Conservation (phyloP, 148 eudicot genomes). For the Heliamphora exappendiculata region DNA sequence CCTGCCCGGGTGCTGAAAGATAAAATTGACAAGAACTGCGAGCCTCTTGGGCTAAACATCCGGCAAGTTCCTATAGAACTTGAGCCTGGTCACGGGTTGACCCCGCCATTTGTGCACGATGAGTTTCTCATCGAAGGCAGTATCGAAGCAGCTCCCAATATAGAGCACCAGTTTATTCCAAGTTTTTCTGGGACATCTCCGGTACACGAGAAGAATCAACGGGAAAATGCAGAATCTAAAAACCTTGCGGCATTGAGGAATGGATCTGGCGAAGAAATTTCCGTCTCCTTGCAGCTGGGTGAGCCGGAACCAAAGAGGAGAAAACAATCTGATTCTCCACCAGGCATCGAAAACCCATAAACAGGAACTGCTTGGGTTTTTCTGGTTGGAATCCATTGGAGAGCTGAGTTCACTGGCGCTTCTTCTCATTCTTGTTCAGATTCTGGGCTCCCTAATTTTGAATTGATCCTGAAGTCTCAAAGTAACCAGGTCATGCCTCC, state of each 20-base stretch:
- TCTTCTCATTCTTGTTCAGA: neutral
- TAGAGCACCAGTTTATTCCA: conserved; percentile 53
- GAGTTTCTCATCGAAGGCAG: conserved; percentile 28
- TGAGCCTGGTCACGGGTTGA: neutral
- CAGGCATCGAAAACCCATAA: conserved; percentile 3
- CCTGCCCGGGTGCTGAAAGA: conserved; percentile 13
- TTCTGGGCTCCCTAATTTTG: neutral
- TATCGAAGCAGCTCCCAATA: conserved; percentile 23
- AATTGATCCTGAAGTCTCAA: conserved; percentile 4
- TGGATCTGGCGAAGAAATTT: conserved; percentile 26
- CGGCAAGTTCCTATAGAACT: conserved; percentile 13
- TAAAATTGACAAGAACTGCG: conserved; percentile 16
- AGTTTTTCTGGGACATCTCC: conserved; percentile 18
- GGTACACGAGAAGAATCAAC: conserved; percentile 16
- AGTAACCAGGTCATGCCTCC: conserved; percentile 4
- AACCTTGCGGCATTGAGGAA: conserved; percentile 28
- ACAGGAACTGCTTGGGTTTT: neutral
- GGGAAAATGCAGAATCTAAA: conserved; percentile 13
- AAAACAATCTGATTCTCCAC: conserved; percentile 28
- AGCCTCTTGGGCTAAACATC: conserved; percentile 22
- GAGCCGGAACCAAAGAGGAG: conserved; percentile 46
- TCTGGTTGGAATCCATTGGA: neutral
- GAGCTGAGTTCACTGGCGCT: neutral
- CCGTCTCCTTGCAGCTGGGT: conserved; percentile 39
- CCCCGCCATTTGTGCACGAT: conserved; percentile 6